Base-by-base conservation (phyloP, 371 early-diverging fungal species). In the Circinella umbellata region DNA sequence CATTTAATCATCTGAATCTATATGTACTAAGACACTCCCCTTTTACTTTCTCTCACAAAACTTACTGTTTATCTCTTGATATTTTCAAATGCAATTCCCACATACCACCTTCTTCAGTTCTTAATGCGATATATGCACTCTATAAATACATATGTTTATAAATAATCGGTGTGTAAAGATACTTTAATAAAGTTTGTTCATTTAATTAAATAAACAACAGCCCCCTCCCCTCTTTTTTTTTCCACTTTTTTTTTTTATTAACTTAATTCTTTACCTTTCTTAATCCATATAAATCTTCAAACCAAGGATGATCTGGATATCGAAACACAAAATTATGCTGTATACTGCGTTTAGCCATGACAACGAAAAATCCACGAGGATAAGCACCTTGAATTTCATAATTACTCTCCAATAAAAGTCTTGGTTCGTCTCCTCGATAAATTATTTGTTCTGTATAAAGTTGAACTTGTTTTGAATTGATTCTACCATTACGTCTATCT, bases 71-170 rank as follows among this genome's bases (percentile, higher is more conserved):
- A 70, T 91, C 91, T 61, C 86, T 71, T 7, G 89, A 81, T 4
- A 87, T 88, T 66, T 91, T 92, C 15, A 93, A 73, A 73, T 93
- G 93, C n/a, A 92, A 61, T 70, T 92, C 91, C 89, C 90, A 93
- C 17, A 76, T 61, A 11, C 84, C 88, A 1, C 80, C 79, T 75
- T 83, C 66, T 74, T 84, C 73, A 67, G 85, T 72, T 75, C 88
- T 63, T 69, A 80, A 61, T 71, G 73, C 78, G 53, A 89, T 76
- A 61, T 86, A 89, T 2, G 89, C 78, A 60, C 85, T 90, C 85
- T 84, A 75, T 59, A 38, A 34, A 68, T 48, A 36, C 5, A 34
- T 39, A 46, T 39, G 37, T 38, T 15, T 4, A 39, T 9, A 9
- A 42, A 42, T 42, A 42, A 42, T 27, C 27, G 27, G 2, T 27